phyloP scores from a whole-genome alignment of 345 rosid genomes.

The Populus deltoides region DNA sequence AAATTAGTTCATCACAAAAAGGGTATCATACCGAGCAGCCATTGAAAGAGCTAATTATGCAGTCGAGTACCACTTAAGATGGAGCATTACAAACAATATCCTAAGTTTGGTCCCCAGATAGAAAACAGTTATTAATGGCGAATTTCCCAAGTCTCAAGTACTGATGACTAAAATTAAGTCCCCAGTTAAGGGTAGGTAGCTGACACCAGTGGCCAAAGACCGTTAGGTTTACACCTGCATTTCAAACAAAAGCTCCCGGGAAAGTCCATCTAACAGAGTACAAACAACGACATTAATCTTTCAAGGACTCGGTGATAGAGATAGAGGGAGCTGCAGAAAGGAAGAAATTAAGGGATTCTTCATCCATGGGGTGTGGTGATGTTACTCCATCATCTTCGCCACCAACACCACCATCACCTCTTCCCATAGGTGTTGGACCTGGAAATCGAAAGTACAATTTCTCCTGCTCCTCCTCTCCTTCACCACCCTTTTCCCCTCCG shows the following conservation, averaged over 20 bases:
- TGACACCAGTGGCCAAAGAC: constrained; percentile 5
- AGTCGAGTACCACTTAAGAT: too few species aligned
- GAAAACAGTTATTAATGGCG: too few species aligned
- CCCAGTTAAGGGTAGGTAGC: neutral
- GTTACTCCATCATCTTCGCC: constrained; percentile 43
- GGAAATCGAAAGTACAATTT: constrained; percentile 41
- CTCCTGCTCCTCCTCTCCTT: constrained; percentile 39
- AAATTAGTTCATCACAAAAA: too few species aligned
- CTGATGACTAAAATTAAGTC: too few species aligned
- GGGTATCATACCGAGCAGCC: too few species aligned
- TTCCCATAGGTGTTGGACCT: constrained; percentile 51
- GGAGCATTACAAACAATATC: too few species aligned
- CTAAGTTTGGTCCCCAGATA: too few species aligned
- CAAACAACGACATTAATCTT: neutral
- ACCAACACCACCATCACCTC: constrained; percentile 62
- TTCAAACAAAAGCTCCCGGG: constrained; percentile 19
- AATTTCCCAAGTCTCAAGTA: too few species aligned
- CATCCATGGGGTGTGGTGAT: neutral
- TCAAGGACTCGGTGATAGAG: neutral
- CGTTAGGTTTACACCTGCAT: constrained; percentile 25
- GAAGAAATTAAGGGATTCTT: neutral
- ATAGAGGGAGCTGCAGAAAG: neutral
- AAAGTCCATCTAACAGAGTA: neutral
- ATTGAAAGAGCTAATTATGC: too few species aligned
- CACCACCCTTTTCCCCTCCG: constrained; percentile 50